Percentiles rank a stretch among this genome's conserved stretches.
These are phyloP conservation scores for Neurospora tetrasperma DNA, from an alignment of 495 filamentous ascomycete genomes.

Conservation along the genomic window DNA sequence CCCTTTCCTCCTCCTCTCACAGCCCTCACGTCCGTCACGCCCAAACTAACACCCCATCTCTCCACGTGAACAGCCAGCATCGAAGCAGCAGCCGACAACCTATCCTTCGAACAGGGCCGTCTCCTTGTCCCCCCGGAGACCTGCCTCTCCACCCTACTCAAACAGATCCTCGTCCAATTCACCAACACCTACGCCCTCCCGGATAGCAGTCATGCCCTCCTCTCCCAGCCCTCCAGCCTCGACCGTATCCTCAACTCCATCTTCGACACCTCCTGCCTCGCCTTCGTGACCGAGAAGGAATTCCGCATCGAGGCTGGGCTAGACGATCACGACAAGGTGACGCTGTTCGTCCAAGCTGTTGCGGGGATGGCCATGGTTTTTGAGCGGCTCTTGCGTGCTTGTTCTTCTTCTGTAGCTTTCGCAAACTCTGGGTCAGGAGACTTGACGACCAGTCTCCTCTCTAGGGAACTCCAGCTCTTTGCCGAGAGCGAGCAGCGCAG, in stretches of 20 bases:
- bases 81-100: constrained; percentile 9
- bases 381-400: constrained; percentile 6
- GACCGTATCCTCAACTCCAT: constrained; percentile 15
- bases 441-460: constrained; percentile 6
- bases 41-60: neutral
- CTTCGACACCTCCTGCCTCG: constrained; percentile 17
- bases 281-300: constrained; percentile 17
- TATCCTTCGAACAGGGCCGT: constrained; percentile 10
- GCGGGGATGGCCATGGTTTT: constrained; percentile 21
- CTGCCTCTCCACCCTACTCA: constrained; percentile 15
- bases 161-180: constrained; percentile 10
- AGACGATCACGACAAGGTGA: constrained; percentile 17
- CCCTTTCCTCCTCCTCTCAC: neutral
- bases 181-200: constrained; percentile 13
- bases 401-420: neutral
- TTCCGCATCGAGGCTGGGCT: constrained; percentile 12
- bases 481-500: constrained; percentile 20
- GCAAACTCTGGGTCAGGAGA: neutral
- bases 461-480: constrained; percentile 22
- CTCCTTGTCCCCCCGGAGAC: constrained; percentile 15
- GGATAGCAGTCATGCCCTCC: neutral
- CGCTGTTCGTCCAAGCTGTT: constrained; percentile 20
- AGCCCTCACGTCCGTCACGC: neutral
- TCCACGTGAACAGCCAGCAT: constrained; percentile 12
- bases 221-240: constrained; percentile 9